Base-by-base conservation (phyloP, 2,329 filamentous ascomycete species). In the Ophiostoma montium region DNA sequence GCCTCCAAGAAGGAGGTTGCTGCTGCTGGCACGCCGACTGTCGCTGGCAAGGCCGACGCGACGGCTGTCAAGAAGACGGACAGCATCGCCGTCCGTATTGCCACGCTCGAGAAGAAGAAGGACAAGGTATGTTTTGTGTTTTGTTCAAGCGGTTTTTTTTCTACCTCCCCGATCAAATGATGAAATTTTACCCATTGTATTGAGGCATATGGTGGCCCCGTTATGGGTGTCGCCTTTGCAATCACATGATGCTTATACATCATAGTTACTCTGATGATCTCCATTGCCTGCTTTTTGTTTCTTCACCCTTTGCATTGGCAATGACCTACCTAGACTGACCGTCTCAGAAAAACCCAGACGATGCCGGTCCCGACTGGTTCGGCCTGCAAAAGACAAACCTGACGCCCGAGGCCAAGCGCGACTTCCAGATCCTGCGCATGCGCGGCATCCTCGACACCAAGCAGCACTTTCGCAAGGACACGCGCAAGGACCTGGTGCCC, bases 341-440 rank as follows among this genome's bases (percentile, higher is more conserved):
- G n/a, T 15, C 33, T 15, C 23, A 46, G 43, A 13, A 33, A 19
- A 46, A 31, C 43, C 45, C 38, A 35, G 61, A 70, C 50, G 84
- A 82, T 53, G 84, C 89, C 46, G 92, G 90, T 41, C 66, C 80
- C 15, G 72, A 84, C 51, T 96, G 90, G 90, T 96, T 84, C 68
- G 76, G 94, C 58, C 72, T 98, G 48, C 89, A 89, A 6, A 81
- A 81, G 59, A 95, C 90, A 23, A 73, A 86, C 46, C 67, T 95
- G 46, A 95, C 88, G 0, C 78, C 87, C 9, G 81, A 94, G 27
- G 51, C 51, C 23, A 94, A 89, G 66, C 77, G 87, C 57, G 90
- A 98, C 62, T 71, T 95, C 46, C 88, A 95, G 65, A 71, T 96
- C 11, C 70, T 98, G 52, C 82, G 86, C 56, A 90, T 95, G 83